Base-by-base conservation (phyloP, 164 flowering plant species). In the Nelumbo lutea region DNA sequence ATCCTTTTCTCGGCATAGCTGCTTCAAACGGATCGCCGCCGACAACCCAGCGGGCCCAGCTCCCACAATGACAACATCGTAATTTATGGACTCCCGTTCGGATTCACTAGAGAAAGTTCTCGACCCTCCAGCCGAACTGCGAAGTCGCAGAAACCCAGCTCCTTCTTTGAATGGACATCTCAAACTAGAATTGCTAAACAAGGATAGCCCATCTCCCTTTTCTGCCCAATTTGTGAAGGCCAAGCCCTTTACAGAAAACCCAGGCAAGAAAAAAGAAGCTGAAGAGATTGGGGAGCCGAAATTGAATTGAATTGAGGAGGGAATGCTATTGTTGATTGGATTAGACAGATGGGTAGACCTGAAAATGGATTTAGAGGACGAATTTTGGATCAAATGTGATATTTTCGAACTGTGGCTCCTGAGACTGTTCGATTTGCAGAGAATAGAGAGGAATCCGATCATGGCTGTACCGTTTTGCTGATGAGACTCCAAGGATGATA, bases 21-120 rank as follows among this genome's bases (percentile, higher is more conserved):
- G 99, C 84, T 95, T 95, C 80, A 95, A 79, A 60, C 94, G 72
- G 48, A 92, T 92, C 1, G 97, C 97, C 0, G 97, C 97, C 6
- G 99, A 88, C 58, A 95, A 77, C 0, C 99, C 97, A 38, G 97
- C 97, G 1, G 97, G 99, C 14, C 99, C 99, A 6, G 96, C 98
- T 5, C 98, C 98, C 43, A 95, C 97, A 57, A 95, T 83, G 11
- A 95, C 96, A 4, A 95, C 96, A 61, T 95, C 98, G 63, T 90
- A 95, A 45, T 81, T 77, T 45, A 95, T 75, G 2, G 84, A 80
- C 63, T 95, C 98, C 55, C 96, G 53, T 45, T 61, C 78, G 15
- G 78, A 39, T 66, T 77, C 93, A 68, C 77, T 79, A 64, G 87
- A 57, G 72, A 84, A 87, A 51, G 79, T 66, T 79, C 91, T 85